Percentiles rank a stretch among this genome's conserved stretches.
Evolutionary conservation across 495 filamentous ascomycete genomes (phyloP).

Genomic region (Podospora anserina): DNA sequence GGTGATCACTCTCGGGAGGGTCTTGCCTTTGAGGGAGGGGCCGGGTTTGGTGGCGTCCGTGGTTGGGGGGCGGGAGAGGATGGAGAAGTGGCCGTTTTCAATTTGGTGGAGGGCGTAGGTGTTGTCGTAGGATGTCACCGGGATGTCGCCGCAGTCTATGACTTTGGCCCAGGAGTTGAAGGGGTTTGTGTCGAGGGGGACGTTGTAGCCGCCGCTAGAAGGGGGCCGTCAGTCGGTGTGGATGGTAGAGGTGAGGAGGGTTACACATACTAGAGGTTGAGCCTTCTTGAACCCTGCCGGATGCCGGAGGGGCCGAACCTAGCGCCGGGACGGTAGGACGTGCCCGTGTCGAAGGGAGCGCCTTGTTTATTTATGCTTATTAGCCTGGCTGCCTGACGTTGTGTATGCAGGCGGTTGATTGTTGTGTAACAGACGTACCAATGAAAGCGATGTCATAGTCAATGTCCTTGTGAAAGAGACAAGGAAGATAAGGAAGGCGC

Average conservation of each 20-base stretch:
- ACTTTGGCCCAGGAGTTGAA: constrained; percentile 74
- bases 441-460: constrained; percentile 79
- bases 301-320: constrained; percentile 85
- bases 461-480: constrained; percentile 62
- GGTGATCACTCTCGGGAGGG: constrained; percentile 61
- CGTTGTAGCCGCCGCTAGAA: constrained; percentile 68
- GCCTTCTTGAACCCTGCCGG: constrained; percentile 72
- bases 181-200: constrained; percentile 74
- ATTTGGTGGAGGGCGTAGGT: constrained; percentile 74
- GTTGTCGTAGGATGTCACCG: constrained; percentile 77
- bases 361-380: constrained; percentile 23
- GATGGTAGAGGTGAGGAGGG: background rate
- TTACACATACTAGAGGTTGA: constrained; percentile 55
- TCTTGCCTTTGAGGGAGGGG: constrained; percentile 51
- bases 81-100: constrained; percentile 61
- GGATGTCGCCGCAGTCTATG: constrained; percentile 83
- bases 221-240: background rate
- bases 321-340: constrained; percentile 56
- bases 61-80: constrained; percentile 49
- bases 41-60: constrained; percentile 48
- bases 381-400: constrained; percentile 8
- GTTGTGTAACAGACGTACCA: constrained; percentile 62
- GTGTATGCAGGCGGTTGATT: constrained; percentile 7
- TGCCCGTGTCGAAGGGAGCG: constrained; percentile 42
- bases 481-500: constrained; percentile 71